A percentile compares a stretch with the other conserved stretches of the same genome.
phyloP scores from a whole-genome alignment of 202 grass and related monocot species.

The Alloteropsis angusta region DNA sequence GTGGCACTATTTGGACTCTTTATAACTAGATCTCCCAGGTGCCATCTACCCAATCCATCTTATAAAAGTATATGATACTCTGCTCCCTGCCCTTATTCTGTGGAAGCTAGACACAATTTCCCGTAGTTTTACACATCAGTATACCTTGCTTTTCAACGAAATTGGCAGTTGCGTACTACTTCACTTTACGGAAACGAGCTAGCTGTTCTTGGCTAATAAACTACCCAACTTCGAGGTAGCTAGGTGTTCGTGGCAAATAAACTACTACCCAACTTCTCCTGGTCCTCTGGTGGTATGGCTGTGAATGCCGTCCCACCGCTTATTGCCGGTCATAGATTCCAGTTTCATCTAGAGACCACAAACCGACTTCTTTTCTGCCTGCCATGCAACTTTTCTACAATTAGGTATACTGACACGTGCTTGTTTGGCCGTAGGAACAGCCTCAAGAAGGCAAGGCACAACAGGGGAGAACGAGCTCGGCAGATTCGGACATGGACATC shows the following conservation, averaged over 20 bases:
- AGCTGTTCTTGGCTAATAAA: neutral
- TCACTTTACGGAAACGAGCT: neutral
- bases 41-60: neutral
- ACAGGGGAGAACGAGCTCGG: neutral
- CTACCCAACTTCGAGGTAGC: no score
- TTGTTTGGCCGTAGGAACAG: neutral
- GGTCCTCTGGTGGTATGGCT: neutral
- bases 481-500: constrained; percentile 17
- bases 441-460: constrained; percentile 23
- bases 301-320: constrained; percentile 7
- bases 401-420: constrained; percentile 24
- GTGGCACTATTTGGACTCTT: neutral
- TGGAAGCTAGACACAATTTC: neutral
- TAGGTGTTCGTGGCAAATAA: no score
- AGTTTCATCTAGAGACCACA: constrained; percentile 28
- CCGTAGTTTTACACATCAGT: neutral
- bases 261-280: constrained; percentile 8
- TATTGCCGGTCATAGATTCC: constrained; percentile 4
- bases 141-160: neutral
- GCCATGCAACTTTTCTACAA: constrained; percentile 20
- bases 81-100: neutral
- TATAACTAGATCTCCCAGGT: constrained; percentile 12
- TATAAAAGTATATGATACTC: neutral
- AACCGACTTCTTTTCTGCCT: constrained; percentile 21
- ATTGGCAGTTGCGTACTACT: neutral